A percentile compares a stretch with the other conserved stretches of the same genome.
phyloP scores from a whole-genome alignment of 345 rosid species.

The Pugionium cornutum region DNA sequence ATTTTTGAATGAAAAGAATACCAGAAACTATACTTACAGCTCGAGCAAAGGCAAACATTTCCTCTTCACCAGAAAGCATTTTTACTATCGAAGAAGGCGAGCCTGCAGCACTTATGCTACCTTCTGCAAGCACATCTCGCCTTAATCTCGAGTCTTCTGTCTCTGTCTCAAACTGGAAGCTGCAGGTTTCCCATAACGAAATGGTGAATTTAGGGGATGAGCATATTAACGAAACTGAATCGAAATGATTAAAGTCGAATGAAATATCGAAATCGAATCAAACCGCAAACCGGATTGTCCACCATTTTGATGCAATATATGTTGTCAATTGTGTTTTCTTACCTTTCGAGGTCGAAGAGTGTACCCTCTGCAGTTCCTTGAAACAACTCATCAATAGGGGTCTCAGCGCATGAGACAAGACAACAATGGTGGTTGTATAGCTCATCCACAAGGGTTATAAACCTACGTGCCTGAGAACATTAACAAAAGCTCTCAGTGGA shows the following conservation, averaged over 20 bases:
- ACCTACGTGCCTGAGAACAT: slow-evolving; percentile 80
- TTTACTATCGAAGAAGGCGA: slow-evolving; percentile 65
- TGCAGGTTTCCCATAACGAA: slow-evolving; percentile 30
- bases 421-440: slow-evolving; percentile 89
- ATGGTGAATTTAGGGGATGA: too few species aligned
- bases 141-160: slow-evolving; percentile 77
- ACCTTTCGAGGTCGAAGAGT: slow-evolving; percentile 88
- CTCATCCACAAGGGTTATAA: slow-evolving; percentile 91
- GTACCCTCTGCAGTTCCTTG: slow-evolving; percentile 96
- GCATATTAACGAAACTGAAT: too few species aligned
- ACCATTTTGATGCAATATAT: not conserved
- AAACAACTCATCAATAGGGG: slow-evolving; percentile 85
- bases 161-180: slow-evolving; percentile 94
- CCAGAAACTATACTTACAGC: slow-evolving; percentile 59
- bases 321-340: not conserved
- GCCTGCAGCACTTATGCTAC: slow-evolving; percentile 66
- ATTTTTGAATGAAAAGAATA: not conserved
- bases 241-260: too few species aligned
- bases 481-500: slow-evolving; percentile 3
- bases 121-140: slow-evolving; percentile 74
- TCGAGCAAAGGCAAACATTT: slow-evolving; percentile 88
- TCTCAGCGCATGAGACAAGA: slow-evolving; percentile 65
- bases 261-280: too few species aligned
- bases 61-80: slow-evolving; percentile 86
- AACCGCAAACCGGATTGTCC: not conserved